Base-by-base conservation (phyloP, 805 yeast species). In the Naumovozyma castellii region DNA sequence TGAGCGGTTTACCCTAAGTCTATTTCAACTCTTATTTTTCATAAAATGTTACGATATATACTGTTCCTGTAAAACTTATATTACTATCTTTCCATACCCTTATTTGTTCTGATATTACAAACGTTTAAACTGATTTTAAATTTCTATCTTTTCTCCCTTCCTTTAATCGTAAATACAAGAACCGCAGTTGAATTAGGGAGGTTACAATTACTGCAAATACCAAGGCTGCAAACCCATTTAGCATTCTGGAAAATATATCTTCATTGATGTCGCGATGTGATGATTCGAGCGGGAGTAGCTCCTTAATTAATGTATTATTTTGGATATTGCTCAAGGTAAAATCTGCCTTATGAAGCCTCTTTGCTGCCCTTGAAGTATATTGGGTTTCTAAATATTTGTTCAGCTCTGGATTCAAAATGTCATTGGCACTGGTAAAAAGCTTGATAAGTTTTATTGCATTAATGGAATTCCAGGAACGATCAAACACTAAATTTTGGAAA, bases 391-490 rank as follows among this genome's bases (percentile, higher is more conserved):
- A 18, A 20, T 32, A 39, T 3, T 15, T 5, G 1, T 28, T 10
- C n/a, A 25, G 9, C 18, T 33, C 39, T 18, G 15, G 27, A 16
- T 30, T 33, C 9, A 35, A 36, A 10, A 27, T 22, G 4, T 32
- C 40, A 15, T 43, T 37, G 6, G 44, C 36, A 5, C 46, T 49
- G 8, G 57, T 36, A 13, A 45, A 41, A 6, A 57, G 31, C 4
- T 52, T 34, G 16, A 58, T 43, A 13, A 38, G 38, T 36, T 54
- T 54, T 15, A 41, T 45, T 6, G 44, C 35, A 39, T 59, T 62
- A 12, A 50, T 38, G 14, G 56, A 47, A 10, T 46, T 39, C 69
- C 69, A 65, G 3, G 68, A 62, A 2, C 53, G 48, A 45, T 65
- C 68, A 29, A 35, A 50, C 5, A 58, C 56, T 14, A 44, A 22